Percentiles rank a stretch among this genome's conserved stretches.
These are phyloP conservation scores for Penicillium ochrochloron DNA, from an alignment of 495 filamentous ascomycete species.

Conservation along the genomic window DNA sequence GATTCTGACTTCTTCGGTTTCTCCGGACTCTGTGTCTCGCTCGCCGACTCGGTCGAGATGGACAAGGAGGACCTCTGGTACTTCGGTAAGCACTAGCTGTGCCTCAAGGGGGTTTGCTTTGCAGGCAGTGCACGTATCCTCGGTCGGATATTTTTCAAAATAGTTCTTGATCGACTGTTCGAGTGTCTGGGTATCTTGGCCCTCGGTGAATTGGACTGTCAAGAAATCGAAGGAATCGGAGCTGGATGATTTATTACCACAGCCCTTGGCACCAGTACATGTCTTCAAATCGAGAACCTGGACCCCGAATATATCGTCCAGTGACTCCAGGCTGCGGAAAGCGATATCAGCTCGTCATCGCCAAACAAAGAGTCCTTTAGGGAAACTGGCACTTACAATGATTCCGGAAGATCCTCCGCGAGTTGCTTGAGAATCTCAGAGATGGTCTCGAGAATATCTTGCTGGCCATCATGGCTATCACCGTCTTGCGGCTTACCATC, in stretches of 20 bases:
- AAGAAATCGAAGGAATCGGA: not conserved
- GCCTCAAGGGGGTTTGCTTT: not conserved
- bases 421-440: constrained; percentile 23
- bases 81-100: not conserved
- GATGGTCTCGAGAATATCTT: constrained; percentile 37
- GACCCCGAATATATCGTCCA: not conserved
- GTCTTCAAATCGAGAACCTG: not conserved
- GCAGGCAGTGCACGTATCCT: not conserved
- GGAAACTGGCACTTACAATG: constrained; percentile 18
- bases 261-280: not conserved
- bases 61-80: constrained; percentile 21
- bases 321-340: not conserved
- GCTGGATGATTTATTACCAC: not conserved
- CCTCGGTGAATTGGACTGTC: not conserved
- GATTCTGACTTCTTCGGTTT: not conserved
- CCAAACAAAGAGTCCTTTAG: not conserved
- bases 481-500: not conserved
- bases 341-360: not conserved
- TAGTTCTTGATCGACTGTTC: not conserved
- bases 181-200: not conserved
- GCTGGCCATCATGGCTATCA: constrained; percentile 10
- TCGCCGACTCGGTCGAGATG: constrained; percentile 19
- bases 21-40: not conserved
- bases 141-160: not conserved
- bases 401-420: not conserved